Evolutionary conservation across 2,329 filamentous ascomycete species (phyloP).

Genomic region (Cordyceps cateniannulata): DNA sequence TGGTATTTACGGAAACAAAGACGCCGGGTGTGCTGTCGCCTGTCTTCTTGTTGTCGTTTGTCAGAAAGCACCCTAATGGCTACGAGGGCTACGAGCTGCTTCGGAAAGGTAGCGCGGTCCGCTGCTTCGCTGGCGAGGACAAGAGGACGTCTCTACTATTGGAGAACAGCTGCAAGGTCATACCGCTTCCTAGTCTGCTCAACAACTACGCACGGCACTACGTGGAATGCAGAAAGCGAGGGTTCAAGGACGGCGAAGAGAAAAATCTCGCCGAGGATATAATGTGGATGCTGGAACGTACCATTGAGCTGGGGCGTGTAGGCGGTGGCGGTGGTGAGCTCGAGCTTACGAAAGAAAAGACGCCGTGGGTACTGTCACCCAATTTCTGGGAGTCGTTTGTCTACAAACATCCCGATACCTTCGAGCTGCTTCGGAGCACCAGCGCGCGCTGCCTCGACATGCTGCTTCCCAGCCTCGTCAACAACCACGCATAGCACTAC

Average conservation of each 20-base stretch:
- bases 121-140: conserved; percentile 5
- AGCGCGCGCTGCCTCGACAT: no score
- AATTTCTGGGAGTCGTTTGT: conserved; percentile 28
- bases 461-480: no score
- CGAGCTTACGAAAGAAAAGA: conserved; percentile 12
- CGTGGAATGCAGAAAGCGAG: conserved; percentile 6
- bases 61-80: no score
- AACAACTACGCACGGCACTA: conserved; percentile 24
- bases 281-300: conserved; percentile 28
- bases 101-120: no score
- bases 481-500: no score
- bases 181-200: conserved; percentile 29
- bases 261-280: no score
- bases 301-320: conserved; percentile 16
- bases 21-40: no score
- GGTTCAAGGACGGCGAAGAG: conserved; percentile 20
- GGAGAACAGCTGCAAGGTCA: conserved; percentile 19
- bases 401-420: conserved; percentile 21
- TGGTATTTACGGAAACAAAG: no score
- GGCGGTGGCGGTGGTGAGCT: conserved; percentile 15
- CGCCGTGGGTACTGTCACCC: conserved; percentile 16
- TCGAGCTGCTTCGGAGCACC: conserved; percentile 23
- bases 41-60: no score
- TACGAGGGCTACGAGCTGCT: no score
- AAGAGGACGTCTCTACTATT: no score